Percentiles rank a stretch among this genome's conserved stretches.
These are phyloP conservation scores for Blastocystis sp. DNA, from an alignment of 352 stramenopile species.

Conservation along the genomic window DNA sequence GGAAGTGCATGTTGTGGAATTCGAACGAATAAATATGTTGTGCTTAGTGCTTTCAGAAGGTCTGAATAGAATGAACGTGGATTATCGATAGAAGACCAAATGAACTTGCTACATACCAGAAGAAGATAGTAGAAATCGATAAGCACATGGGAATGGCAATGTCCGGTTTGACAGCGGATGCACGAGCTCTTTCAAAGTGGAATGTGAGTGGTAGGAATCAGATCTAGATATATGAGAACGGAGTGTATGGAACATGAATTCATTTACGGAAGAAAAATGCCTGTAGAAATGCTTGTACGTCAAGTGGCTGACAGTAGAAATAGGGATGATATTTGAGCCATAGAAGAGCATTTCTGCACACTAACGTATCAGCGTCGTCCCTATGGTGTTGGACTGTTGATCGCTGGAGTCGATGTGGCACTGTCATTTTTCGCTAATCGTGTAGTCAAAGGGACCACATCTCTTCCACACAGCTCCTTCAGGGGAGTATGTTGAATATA, in stretches of 20 bases:
- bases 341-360: conserved; percentile 78
- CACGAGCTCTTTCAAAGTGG: conserved; percentile 71
- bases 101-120: conserved; percentile 75
- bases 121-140: conserved; percentile 82
- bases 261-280: conserved; percentile 78
- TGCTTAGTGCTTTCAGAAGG: conserved; percentile 70
- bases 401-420: conserved; percentile 73
- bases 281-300: conserved; percentile 75
- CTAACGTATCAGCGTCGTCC: conserved; percentile 81
- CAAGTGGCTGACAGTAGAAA: conserved; percentile 74
- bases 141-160: conserved; percentile 80
- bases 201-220: neutral
- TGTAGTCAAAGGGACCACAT: conserved; percentile 78
- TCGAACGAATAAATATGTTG: conserved; percentile 75
- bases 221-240: conserved; percentile 76
- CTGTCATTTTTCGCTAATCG: neutral
- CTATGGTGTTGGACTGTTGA: conserved; percentile 77
- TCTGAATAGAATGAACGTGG: neutral
- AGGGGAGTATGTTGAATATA: conserved; percentile 82
- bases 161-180: conserved; percentile 76
- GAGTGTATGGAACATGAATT: conserved; percentile 83
- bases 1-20: conserved; percentile 75
- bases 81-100: conserved; percentile 54
- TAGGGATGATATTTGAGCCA: neutral
- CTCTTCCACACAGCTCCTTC: conserved; percentile 81